Conservation (phyloP, 257 asterid genomes). For the Jacaranda mimosifolia region DNA sequence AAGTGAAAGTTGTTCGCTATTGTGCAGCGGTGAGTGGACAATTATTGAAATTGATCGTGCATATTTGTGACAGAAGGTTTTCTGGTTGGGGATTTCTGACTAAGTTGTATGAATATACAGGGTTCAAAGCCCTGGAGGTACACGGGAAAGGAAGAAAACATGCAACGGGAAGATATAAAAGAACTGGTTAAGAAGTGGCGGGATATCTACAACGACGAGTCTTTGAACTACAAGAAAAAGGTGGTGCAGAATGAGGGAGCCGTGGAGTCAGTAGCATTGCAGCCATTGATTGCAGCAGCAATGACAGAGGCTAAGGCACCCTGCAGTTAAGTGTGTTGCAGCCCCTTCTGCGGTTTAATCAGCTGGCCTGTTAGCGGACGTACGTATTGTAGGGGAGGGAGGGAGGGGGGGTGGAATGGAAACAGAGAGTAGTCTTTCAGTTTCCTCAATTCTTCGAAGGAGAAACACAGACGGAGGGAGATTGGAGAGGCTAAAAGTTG, state of each 20-base stretch:
- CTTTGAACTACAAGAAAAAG: constrained; percentile 45
- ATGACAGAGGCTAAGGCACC: constrained; percentile 39
- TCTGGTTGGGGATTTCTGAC: background rate
- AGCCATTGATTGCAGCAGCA: constrained; percentile 55
- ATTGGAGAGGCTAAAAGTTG: background rate
- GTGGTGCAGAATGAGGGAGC: constrained; percentile 23
- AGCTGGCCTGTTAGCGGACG: background rate
- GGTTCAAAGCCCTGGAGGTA: constrained; percentile 74
- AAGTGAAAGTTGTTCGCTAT: constrained; percentile 62
- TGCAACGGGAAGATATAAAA: constrained; percentile 60
- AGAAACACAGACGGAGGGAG: background rate
- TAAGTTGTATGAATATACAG: background rate
- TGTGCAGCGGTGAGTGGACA: constrained; percentile 58
- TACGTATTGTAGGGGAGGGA: background rate
- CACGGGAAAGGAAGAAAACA: constrained; percentile 55
- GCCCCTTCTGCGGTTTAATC: constrained; percentile 58
- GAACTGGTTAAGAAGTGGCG: constrained; percentile 61
- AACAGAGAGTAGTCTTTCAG: background rate
- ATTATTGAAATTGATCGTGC: background rate
- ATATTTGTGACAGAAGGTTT: background rate
- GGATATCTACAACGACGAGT: constrained; percentile 52
- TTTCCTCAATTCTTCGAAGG: background rate
- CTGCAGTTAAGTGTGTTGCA: constrained; percentile 34
- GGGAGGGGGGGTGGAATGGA: no score
- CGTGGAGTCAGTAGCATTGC: constrained; percentile 33